Conservation (phyloP, 768 basidiomycete genomes). For the Kondoa malvinella region DNA sequence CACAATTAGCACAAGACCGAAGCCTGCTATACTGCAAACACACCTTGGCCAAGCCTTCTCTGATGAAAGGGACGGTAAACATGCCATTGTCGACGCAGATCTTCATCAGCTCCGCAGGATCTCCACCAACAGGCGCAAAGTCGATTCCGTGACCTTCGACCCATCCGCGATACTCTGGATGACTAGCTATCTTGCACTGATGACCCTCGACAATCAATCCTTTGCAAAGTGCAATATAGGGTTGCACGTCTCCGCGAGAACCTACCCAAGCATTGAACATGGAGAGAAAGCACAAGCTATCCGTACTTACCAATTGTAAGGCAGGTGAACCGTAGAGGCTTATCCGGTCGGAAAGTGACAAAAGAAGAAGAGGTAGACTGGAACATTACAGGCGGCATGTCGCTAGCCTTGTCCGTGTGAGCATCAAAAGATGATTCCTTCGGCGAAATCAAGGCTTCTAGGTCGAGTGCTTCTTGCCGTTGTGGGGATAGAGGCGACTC, state of each 20-base stretch:
- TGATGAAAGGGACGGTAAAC: slow-evolving; percentile 86
- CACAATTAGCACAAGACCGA: not conserved
- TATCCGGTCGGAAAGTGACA: slow-evolving; percentile 81
- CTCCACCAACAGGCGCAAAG: slow-evolving; percentile 82
- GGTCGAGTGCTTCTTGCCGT: too few species aligned
- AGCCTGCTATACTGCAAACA: not conserved
- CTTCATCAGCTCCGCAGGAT: slow-evolving; percentile 92
- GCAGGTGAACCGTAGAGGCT: slow-evolving; percentile 75
- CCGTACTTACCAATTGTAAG: slow-evolving; percentile 47
- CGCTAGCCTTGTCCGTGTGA: slow-evolving; percentile 43
- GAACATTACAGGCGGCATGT: slow-evolving; percentile 83
- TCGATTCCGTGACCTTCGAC: slow-evolving; percentile 63
- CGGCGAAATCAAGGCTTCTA: slow-evolving; percentile 4
- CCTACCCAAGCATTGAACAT: slow-evolving; percentile 33
- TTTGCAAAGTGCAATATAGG: slow-evolving; percentile 88
- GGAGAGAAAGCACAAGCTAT: not conserved
- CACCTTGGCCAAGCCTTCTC: slow-evolving; percentile 78
- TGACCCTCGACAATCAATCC: slow-evolving; percentile 82
- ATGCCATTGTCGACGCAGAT: slow-evolving; percentile 97
- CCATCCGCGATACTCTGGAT: slow-evolving; percentile 89
- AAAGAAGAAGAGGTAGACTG: slow-evolving; percentile 90
- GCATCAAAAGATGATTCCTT: slow-evolving; percentile 9
- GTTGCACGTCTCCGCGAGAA: slow-evolving; percentile 91
- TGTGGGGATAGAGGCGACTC: too few species aligned
- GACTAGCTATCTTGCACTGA: slow-evolving; percentile 73